Evolutionary conservation across 305 asterid species (phyloP), one percentile per base, ranked within the genome.

Genomic region (Fraxinus ornus): DNA sequence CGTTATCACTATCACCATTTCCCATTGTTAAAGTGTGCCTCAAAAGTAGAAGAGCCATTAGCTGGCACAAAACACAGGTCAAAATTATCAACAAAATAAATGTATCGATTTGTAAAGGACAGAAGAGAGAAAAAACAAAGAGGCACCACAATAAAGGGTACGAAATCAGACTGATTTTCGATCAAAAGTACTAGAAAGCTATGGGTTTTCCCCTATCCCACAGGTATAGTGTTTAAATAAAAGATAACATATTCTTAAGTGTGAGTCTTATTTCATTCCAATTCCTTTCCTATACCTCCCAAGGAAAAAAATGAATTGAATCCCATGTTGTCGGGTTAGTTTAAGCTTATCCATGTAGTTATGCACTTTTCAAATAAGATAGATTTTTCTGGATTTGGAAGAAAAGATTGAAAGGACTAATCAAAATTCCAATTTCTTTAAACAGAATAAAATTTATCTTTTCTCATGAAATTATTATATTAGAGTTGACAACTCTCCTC

Each of bases 1-100:
- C 90, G 21, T 49, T 49, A 32, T 89, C 90, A 28, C 84, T 86
- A 64, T 89, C 88, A 41, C 83, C 90, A 72, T 84, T 79, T 86
- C 89, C 88, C 24, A 88, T 84, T 62, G 81, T 80, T 82, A 89
- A 79, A 82, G 92, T 87, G 68, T 89, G 90, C 85, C 91, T 88
- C 85, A 89, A 80, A 41, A 89, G 87, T 47, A 89, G 82, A 80
- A 89, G 91, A 80, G 91, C 91, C 90, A 88, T 86, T 80, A 89
- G 76, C 92, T 88, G 87, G 81, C 79, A 84, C 32, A 74, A 19
- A 32, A 49, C 60, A 73, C 7, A 26, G 41, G 22, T 9, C 2
- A 28, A 21, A 21, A 70, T 64, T 41, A 75, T 32, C 32, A 24
- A 39, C 12, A 57, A 72, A 7, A 24, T 64, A 64, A 64, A 24